phyloP scores from a whole-genome alignment of 1,139 yeast species.

The Sugiyamaella grinbergsii region DNA sequence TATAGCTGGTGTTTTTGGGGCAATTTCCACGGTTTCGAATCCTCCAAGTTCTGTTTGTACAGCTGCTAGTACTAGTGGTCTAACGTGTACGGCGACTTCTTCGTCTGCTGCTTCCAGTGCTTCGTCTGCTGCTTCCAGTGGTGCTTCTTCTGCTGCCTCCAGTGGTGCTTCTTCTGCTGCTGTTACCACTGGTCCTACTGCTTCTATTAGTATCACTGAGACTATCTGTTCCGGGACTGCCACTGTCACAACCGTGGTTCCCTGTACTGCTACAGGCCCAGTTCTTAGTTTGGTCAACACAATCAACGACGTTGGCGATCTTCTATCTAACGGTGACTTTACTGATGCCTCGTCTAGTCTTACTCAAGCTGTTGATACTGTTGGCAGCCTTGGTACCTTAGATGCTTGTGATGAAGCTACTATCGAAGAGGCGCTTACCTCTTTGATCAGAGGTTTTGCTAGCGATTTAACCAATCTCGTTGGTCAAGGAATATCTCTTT shows the following conservation, averaged over 20 bases:
- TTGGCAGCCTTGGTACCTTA: constrained; percentile 8
- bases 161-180: constrained; percentile 1
- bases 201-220: constrained; percentile 11
- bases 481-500: background rate
- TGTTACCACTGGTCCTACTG: constrained; percentile 5
- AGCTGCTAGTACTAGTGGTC: background rate
- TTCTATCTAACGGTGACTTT: constrained; percentile 12
- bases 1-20: constrained; percentile 6
- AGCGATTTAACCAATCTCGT: constrained; percentile 1
- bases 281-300: constrained; percentile 12
- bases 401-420: constrained; percentile 15
- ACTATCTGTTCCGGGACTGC: constrained; percentile 16
- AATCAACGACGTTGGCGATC: constrained; percentile 12
- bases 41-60: background rate
- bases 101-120: constrained; percentile 9
- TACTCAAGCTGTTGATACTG: constrained; percentile 12
- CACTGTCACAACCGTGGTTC: constrained; percentile 11
- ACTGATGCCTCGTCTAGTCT: constrained; percentile 3
- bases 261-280: constrained; percentile 16
- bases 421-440: constrained; percentile 4
- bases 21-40: constrained; percentile 1
- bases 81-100: constrained; percentile 2
- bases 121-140: constrained; percentile 5
- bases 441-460: constrained; percentile 8
- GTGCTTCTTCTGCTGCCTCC: constrained; percentile 14